Percentiles rank a stretch among this genome's conserved stretches.
Conservation (phyloP, 2,329 filamentous ascomycete species). For the Didymosphaeria variabile region DNA sequence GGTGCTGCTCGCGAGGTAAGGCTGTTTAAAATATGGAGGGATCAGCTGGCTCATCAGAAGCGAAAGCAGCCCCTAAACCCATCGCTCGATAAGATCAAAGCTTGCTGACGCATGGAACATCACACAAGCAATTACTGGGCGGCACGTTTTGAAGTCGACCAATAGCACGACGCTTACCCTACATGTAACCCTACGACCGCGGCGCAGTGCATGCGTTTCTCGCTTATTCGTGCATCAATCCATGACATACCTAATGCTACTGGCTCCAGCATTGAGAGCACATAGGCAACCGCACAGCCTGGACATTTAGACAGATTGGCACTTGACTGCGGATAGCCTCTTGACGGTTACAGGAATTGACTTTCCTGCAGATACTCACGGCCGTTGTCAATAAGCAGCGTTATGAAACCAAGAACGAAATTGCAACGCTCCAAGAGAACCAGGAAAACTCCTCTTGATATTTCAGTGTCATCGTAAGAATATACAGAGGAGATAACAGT, state of each 20-base stretch:
- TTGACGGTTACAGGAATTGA: no score
- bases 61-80: neutral
- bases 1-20: no score
- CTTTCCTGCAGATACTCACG: neutral
- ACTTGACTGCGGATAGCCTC: neutral
- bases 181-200: neutral
- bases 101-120: no score
- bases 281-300: neutral
- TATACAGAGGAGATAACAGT: no score
- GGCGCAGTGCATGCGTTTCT: conserved; percentile 1
- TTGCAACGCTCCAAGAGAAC: no score
- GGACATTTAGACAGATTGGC: neutral
- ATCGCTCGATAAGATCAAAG: neutral
- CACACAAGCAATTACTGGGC: neutral
- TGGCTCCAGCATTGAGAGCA: neutral
- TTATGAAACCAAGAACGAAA: no score
- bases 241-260: neutral
- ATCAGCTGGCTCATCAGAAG: neutral
- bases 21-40: no score
- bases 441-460: no score
- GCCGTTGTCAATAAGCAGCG: no score
- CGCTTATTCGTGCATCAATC: neutral
- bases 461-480: no score
- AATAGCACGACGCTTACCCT: neutral
- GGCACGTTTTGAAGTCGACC: neutral